phyloP scores from a whole-genome alignment of 768 basidiomycete species.

The Cystobasidium onofrii region DNA sequence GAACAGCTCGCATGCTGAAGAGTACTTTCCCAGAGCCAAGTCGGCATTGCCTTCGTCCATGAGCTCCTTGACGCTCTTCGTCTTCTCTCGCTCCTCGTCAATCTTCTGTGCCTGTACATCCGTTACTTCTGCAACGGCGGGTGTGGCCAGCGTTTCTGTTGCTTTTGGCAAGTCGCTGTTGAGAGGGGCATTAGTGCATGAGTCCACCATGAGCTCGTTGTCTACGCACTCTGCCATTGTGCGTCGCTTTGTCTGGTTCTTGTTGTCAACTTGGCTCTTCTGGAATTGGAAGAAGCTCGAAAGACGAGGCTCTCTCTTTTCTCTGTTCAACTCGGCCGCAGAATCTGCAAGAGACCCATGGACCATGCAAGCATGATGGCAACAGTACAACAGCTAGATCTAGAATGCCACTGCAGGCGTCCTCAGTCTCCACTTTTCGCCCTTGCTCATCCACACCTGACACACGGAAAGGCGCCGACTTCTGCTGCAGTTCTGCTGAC shows the following conservation, averaged over 20 bases:
- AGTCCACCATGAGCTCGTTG: not conserved
- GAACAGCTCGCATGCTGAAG: conserved; percentile 75
- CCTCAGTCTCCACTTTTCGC: too few relatives aligned
- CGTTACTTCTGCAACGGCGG: conserved; percentile 37
- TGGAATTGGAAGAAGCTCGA: not conserved
- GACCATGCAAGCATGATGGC: too few relatives aligned
- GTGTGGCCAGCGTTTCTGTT: not conserved
- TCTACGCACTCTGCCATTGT: conserved; percentile 24
- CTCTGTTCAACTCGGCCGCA: not conserved
- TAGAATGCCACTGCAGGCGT: too few relatives aligned
- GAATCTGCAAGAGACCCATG: too few relatives aligned
- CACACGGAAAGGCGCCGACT: not conserved
- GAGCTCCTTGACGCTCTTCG: conserved; percentile 30
- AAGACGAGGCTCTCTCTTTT: not conserved
- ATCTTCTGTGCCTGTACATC: conserved; percentile 50
- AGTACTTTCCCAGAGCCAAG: conserved; percentile 75
- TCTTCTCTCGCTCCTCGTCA: conserved; percentile 3
- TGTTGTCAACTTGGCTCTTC: not conserved
- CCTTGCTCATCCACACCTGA: too few relatives aligned
- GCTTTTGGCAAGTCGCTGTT: conserved; percentile 30
- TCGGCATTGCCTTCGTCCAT: conserved; percentile 47
- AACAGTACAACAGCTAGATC: not conserved
- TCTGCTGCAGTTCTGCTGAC: not conserved
- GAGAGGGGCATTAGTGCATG: not conserved
- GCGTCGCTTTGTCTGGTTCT: not conserved